Percentiles rank a stretch among this genome's conserved stretches.
These are phyloP conservation scores for Candida ficus DNA, from an alignment of 805 yeast species.

Conservation along the genomic window DNA sequence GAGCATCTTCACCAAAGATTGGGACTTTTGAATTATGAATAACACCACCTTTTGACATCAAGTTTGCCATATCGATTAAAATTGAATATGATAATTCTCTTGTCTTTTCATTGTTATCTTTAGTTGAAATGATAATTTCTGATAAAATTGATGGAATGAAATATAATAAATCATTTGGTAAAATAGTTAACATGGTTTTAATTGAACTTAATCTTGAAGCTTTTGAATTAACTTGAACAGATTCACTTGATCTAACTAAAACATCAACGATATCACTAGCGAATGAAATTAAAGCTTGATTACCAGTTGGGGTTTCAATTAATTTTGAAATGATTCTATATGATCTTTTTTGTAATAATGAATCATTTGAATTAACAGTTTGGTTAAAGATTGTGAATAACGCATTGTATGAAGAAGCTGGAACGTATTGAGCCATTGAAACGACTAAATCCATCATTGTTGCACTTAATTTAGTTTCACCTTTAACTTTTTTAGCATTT, in stretches of 20 bases:
- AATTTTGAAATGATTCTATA: constrained; percentile 72
- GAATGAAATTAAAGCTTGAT: constrained; percentile 44
- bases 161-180: constrained; percentile 62
- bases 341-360: constrained; percentile 81
- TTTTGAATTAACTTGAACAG: constrained; percentile 69
- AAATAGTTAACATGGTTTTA: constrained; percentile 47
- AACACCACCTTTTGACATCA: constrained; percentile 62
- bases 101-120: constrained; percentile 89
- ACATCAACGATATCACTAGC: constrained; percentile 55
- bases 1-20: constrained; percentile 56
- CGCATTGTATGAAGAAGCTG: constrained; percentile 63
- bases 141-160: constrained; percentile 81
- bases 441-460: constrained; percentile 92
- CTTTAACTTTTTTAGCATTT: constrained; percentile 25
- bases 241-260: constrained; percentile 49
- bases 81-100: constrained; percentile 75
- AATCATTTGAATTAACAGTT: constrained; percentile 54
- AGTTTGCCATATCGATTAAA: constrained; percentile 73
- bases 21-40: constrained; percentile 63
- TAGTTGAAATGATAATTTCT: constrained; percentile 85
- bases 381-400: constrained; percentile 72
- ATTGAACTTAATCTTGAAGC: constrained; percentile 74
- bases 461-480: constrained; percentile 50
- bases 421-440: constrained; percentile 80
- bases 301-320: constrained; percentile 64